Base-by-base conservation (phyloP, 805 yeast genomes). In the Isabelozyma rhagii region DNA sequence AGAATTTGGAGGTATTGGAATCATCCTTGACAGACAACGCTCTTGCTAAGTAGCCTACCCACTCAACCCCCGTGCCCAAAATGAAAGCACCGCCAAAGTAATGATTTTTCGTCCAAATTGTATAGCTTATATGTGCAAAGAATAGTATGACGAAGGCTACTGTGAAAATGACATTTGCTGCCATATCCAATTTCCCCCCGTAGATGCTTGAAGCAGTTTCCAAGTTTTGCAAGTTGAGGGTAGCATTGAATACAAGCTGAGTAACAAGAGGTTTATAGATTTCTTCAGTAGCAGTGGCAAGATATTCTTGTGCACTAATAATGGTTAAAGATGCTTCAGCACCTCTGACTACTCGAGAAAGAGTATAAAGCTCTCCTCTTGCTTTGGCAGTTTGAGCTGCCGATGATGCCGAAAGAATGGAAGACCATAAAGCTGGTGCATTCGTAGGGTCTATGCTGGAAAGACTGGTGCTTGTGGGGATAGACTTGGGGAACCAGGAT, bases 31-130 rank as follows among this genome's bases (percentile, higher is more conserved):
- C 73, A 2, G 84, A 74, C 48, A 78, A 55, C 1, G 77, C 61
- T 47, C 96, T 69, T 3, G 84, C 89, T 8, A 78, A 63, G 61
- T 86, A 90, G 1, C 96, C 96, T 0, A 80, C 68, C 43, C 83
- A 68, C 65, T 89, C 96, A 27, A 87, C 66, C 0, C 74, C 75
- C 14, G 77, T 62, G 0, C 90, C 89, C 51, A 76, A 66, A 41
- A 77, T 60, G 66, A 85, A 79, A 13, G 87, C 75, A 1, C 71
- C 58, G 5, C 83, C 79, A 60, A 87, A 81, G 87, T 92, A 89
- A 76, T 79, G 77, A 54, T 85, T 87, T 41, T 69, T 73, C 53
- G 71, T 78, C 56, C 65, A 72, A 0, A 76, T 15, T 1, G 81
- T 82, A 3, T 60, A 17, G 5, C 53, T 57, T 6, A 50, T 41